phyloP scores from a whole-genome alignment of 106 monocot species.

The Acorus calamus region DNA sequence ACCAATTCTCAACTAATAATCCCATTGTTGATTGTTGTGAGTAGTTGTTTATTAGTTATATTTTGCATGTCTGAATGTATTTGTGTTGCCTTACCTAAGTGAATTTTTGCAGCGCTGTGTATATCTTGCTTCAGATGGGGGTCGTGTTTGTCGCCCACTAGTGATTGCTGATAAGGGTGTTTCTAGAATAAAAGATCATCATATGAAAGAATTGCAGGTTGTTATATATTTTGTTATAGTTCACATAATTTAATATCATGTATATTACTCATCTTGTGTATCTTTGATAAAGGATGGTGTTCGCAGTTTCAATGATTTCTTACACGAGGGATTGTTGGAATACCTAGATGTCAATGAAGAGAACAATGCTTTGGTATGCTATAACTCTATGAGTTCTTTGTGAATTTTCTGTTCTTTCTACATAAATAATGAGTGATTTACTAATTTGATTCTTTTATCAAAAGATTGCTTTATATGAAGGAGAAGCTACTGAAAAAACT shows the following conservation, averaged over 20 bases:
- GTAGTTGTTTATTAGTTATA: too few species aligned
- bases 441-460: slow-evolving; percentile 1
- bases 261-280: not conserved
- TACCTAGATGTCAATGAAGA: slow-evolving; percentile 99
- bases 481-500: slow-evolving; percentile 25
- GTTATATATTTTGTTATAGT: slow-evolving; percentile 1
- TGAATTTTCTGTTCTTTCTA: not conserved
- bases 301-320: slow-evolving; percentile 74
- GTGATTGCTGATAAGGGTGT: slow-evolving; percentile 91
- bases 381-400: not conserved
- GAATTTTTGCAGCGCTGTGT: slow-evolving; percentile 45
- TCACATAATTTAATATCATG: not conserved
- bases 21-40: too few species aligned
- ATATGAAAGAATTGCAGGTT: slow-evolving; percentile 87
- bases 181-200: slow-evolving; percentile 77
- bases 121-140: slow-evolving; percentile 96
- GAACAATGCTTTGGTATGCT: slow-evolving; percentile 87
- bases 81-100: slow-evolving; percentile 1
- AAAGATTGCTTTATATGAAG: slow-evolving; percentile 85
- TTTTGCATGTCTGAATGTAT: too few species aligned
- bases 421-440: not conserved
- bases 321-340: slow-evolving; percentile 82
- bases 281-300: slow-evolving; percentile 58
- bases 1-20: too few species aligned
- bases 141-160: slow-evolving; percentile 95